phyloP scores from a whole-genome alignment of 768 basidiomycete species.

The Amanita fuliginea region DNA sequence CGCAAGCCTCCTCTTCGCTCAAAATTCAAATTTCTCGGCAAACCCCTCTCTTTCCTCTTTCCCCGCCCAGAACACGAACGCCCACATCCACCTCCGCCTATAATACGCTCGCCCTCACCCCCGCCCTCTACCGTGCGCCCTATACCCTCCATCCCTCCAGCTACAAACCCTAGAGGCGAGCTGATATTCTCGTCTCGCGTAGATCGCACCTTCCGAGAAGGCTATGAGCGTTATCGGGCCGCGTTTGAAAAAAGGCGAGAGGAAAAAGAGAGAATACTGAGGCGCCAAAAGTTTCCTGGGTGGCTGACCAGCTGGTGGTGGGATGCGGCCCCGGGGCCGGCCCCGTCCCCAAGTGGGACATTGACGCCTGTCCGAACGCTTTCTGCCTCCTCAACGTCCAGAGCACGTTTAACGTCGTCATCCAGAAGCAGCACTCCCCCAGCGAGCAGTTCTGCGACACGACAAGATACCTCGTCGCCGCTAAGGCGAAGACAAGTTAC shows the following conservation, averaged over 20 bases:
- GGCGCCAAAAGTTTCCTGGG: conserved; percentile 20
- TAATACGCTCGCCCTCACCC: conserved; percentile 18
- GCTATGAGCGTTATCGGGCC: conserved; percentile 85
- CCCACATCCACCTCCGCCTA: conserved; percentile 18
- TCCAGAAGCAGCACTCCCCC: conserved; percentile 6
- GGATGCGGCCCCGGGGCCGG: not conserved
- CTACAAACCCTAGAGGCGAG: conserved; percentile 87
- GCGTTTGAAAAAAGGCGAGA: conserved; percentile 76
- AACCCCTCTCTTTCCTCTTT: conserved; percentile 50
- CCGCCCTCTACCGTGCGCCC: conserved; percentile 21
- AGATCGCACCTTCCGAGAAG: conserved; percentile 70
- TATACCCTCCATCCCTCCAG: conserved; percentile 79
- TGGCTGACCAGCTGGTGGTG: conserved; percentile 12
- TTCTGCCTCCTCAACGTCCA: not conserved
- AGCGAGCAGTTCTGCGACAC: not conserved
- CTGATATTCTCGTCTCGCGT: conserved; percentile 92
- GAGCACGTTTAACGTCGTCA: conserved; percentile 2
- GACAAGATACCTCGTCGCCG: not conserved
- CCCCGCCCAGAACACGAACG: conserved; percentile 24
- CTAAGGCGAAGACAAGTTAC: not conserved
- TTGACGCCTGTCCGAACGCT: conserved; percentile 3
- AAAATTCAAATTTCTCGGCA: conserved; percentile 33
- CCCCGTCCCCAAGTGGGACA: not conserved
- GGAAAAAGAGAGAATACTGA: conserved; percentile 38
- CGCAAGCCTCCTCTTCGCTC: conserved; percentile 66